Evolutionary conservation across 2,329 filamentous ascomycete species (phyloP), one percentile per base, ranked within the genome.

Genomic region (Penicillium sp.): DNA sequence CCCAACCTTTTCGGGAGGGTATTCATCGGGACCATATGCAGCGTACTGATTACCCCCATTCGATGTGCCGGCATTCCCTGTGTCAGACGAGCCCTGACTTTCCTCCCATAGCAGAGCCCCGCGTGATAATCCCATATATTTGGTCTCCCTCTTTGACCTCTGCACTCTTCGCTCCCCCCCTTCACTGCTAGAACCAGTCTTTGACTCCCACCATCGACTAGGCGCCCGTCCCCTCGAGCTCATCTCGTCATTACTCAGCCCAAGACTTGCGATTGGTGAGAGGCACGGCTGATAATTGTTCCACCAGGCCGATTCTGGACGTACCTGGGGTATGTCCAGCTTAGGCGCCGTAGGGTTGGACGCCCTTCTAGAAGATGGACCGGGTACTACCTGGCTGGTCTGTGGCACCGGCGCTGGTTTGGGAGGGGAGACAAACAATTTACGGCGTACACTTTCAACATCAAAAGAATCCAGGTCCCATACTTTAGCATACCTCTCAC

Each of bases 181-280:
- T n/a, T 78, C 77, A 1, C 86, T 89, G 47, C 86, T 87, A 13
- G 82, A 80, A 22, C 78, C 75, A 37, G 79, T 78, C 45, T 76
- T 79, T 0, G 78, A 77, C 69, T 97, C 93, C 90, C 91, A 97
- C 91, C 91, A 98, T 42, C 93, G 83, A 65, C 90, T 96, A 1
- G 90, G 82, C 2, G 90, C 85, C 17, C 91, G 80, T 3, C 93
- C 91, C 45, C 91, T 79, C 1, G 91, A 97, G 65, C 87, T n/a
- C n/a, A n/a, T 88, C 53, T 90, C 80, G 54, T 93, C 90, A 22
- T 84, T 90, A 63, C 87, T 93, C 53, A 93, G 84, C 51, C 88
- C 91, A 83, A 96, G 91, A 66, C 90, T 96, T 0, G 90, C 84
- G 52, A 97, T 96, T 0, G 91, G 91, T 1, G 91, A 96, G 4